Base-by-base conservation (phyloP, 2,329 filamentous ascomycete genomes). In the Trichothecium roseum region DNA sequence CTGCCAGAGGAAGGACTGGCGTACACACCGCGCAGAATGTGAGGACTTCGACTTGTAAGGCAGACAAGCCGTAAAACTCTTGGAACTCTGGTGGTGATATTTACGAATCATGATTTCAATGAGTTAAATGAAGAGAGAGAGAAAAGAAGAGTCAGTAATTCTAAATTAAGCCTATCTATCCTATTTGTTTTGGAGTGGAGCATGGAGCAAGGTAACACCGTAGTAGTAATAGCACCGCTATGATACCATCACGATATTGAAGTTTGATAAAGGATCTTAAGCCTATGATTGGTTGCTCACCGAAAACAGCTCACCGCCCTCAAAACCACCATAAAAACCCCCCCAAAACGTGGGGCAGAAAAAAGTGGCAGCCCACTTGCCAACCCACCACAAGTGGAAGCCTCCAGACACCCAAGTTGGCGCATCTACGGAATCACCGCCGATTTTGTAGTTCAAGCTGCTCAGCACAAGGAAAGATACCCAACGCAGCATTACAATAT, bases 1-100 rank as follows among this genome's bases (percentile, higher is more conserved):
- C 33, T 78, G 72, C 36, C 72, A 76, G 57, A 64, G 60, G 48
- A 57, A 53, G 42, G 65, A 74, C 38, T 76, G 71, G 71, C 66
- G 61, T 45, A 63, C 55, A 45, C 71, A 77, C 46, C 52, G 60
- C 27, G 54, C 50, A 39, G 61, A 64, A 41, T 69, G 65, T 33
- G 45, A 49, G 33, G 51, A 45, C 29, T 26, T 24, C 6, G 20
- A 24, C 10, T 10, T 24, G 20, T 24, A 24, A 24, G 6, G 20
- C 10, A 24, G 26, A 24, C n/a, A n/a, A n/a, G n/a, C n/a, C n/a
- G n/a, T n/a, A n/a, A n/a, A n/a, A n/a, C n/a, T n/a, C n/a, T n/a
- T n/a, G n/a, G n/a, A n/a, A n/a, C n/a, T n/a, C n/a, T n/a, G n/a
- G n/a, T n/a, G n/a, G n/a, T n/a, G n/a, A n/a, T n/a, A n/a, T n/a